Evolutionary conservation across 148 eudicot genomes (phyloP).

Genomic region (Beta vulgaris): DNA sequence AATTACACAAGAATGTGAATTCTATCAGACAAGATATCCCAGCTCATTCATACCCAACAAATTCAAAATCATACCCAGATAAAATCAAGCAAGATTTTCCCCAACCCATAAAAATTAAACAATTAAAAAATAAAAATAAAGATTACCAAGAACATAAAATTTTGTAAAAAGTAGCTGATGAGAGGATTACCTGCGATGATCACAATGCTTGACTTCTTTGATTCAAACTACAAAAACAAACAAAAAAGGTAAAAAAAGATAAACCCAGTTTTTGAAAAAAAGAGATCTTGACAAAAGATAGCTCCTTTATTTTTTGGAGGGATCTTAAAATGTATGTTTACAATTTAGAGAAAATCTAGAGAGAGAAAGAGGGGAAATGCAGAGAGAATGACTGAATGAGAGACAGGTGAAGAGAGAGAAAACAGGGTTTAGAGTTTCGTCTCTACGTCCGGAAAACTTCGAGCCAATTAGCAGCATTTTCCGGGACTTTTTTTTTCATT

Average conservation of each 20-base stretch:
- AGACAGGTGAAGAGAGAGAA: slow-evolving; percentile 22
- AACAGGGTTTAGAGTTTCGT: slow-evolving; percentile 25
- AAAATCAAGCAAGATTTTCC: slow-evolving; percentile 5
- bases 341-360: not conserved
- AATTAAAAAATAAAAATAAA: not conserved
- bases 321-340: slow-evolving; percentile 13
- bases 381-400: slow-evolving; percentile 15
- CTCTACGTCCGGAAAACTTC: slow-evolving; percentile 19
- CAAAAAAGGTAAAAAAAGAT: slow-evolving; percentile 10
- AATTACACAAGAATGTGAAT: not conserved
- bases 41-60: slow-evolving; percentile 20
- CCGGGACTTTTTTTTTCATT: slow-evolving; percentile 6
- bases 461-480: slow-evolving; percentile 33
- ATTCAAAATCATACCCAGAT: slow-evolving; percentile 26
- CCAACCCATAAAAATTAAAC: not conserved
- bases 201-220: slow-evolving; percentile 20
- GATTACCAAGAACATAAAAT: slow-evolving; percentile 4
- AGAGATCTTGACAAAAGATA: slow-evolving; percentile 24
- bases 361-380: slow-evolving; percentile 14
- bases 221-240: not conserved
- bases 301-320: slow-evolving; percentile 8
- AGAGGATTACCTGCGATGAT: slow-evolving; percentile 24
- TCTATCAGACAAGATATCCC: slow-evolving; percentile 4
- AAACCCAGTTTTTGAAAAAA: slow-evolving; percentile 16
- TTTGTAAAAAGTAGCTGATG: not conserved